These are phyloP conservation scores for Phialocephala subalpina DNA, from an alignment of 2,329 filamentous ascomycete genomes.

Conservation along the genomic window DNA sequence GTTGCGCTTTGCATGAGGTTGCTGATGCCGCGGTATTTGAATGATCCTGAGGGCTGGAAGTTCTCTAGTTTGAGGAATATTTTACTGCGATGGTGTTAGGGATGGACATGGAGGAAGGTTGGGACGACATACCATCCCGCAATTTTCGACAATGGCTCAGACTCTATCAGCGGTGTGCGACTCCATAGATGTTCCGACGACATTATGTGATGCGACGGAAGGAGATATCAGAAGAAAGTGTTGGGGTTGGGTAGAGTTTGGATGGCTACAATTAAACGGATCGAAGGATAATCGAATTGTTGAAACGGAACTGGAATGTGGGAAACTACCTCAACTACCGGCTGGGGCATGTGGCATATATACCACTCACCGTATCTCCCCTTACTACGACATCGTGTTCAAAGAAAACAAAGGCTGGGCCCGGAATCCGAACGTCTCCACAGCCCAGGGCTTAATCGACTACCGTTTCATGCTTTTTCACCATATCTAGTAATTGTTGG, in stretches of 20 bases:
- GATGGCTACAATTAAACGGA: background rate
- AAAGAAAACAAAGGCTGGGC: background rate
- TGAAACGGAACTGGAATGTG: background rate
- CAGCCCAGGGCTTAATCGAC: background rate
- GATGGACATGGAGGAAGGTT: background rate
- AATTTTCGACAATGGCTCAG: constrained; percentile 34
- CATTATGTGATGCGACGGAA: constrained; percentile 19
- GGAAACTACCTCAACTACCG: background rate
- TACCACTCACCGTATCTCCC: background rate
- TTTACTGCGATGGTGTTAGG: constrained; percentile 45
- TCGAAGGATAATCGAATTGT: background rate
- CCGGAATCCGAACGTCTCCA: background rate
- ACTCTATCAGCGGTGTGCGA: constrained; percentile 38
- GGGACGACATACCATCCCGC: constrained; percentile 38
- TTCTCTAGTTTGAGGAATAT: constrained; percentile 88
- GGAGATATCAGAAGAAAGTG: background rate
- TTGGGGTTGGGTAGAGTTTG: background rate
- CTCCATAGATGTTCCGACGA: constrained; percentile 34
- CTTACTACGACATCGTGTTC: background rate
- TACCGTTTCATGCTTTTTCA: background rate
- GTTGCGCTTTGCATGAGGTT: constrained; percentile 67
- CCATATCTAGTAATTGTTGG: background rate
- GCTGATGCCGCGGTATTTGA: constrained; percentile 83
- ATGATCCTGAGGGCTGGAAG: constrained; percentile 82
- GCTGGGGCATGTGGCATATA: background rate